A percentile compares a stretch with the other conserved stretches of the same genome.
phyloP scores from a whole-genome alignment of 1,284 basidiomycete species.

The Boletellus sp. region DNA sequence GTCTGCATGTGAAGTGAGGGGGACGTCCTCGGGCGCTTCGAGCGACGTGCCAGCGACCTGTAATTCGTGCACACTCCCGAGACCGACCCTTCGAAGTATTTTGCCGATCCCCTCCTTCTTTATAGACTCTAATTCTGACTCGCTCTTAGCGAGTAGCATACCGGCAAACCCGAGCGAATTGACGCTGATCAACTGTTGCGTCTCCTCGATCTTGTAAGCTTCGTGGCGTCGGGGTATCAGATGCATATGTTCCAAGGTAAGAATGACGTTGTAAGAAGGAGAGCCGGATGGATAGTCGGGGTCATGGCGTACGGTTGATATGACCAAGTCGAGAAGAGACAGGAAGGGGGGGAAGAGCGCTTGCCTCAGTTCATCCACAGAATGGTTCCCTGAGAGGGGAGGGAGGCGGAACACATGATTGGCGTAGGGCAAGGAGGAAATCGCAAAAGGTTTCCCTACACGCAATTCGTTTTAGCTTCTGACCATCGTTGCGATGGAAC shows the following conservation, averaged over 20 bases:
- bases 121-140: slow-evolving; percentile 66
- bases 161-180: slow-evolving; percentile 89
- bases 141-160: slow-evolving; percentile 78
- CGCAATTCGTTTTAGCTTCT: slow-evolving; percentile 11
- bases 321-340: slow-evolving; percentile 70
- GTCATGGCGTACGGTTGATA: slow-evolving; percentile 72
- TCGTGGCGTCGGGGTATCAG: slow-evolving; percentile 73
- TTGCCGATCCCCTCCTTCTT: slow-evolving; percentile 56
- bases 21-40: slow-evolving; percentile 20
- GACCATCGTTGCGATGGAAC: neutral
- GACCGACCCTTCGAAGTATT: slow-evolving; percentile 58
- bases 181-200: slow-evolving; percentile 58
- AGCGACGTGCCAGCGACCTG: slow-evolving; percentile 45
- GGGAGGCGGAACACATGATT: slow-evolving; percentile 75
- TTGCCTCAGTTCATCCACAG: slow-evolving; percentile 50
- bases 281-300: slow-evolving; percentile 55
- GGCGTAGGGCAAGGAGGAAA: slow-evolving; percentile 70
- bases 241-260: slow-evolving; percentile 82
- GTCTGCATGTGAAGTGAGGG: neutral
- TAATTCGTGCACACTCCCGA: slow-evolving; percentile 61
- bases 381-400: slow-evolving; percentile 40
- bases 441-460: slow-evolving; percentile 69
- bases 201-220: slow-evolving; percentile 46
- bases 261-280: slow-evolving; percentile 79
- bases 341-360: slow-evolving; percentile 66